Percentiles rank a stretch among this genome's conserved stretches.
These are phyloP conservation scores for Ceratocystis ficicola DNA, from an alignment of 2,329 filamentous ascomycete species.

Conservation along the genomic window DNA sequence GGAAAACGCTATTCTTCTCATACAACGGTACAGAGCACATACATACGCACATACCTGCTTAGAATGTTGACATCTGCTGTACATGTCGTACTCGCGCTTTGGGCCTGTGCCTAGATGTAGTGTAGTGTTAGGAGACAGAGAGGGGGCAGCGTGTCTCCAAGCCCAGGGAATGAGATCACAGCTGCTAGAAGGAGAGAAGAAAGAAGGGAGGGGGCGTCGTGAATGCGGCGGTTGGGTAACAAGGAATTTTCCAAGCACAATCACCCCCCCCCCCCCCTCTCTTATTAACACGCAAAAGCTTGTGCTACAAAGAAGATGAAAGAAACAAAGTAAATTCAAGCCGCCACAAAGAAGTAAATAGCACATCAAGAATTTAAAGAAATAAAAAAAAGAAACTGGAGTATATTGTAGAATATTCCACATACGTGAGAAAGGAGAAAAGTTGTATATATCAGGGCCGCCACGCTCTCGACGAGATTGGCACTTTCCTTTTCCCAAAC, in stretches of 20 bases:
- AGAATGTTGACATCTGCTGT: conserved; percentile 2
- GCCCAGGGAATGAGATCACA: background rate
- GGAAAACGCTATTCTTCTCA: background rate
- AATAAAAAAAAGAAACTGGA: background rate
- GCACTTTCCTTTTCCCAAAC: background rate
- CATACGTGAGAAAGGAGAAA: background rate
- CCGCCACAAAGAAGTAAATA: no score
- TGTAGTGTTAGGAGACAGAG: background rate
- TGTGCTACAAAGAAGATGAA: background rate
- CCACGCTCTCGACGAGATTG: background rate
- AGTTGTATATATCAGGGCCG: background rate
- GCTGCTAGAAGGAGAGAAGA: background rate
- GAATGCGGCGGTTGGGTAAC: no score
- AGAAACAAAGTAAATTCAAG: background rate
- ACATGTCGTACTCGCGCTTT: background rate
- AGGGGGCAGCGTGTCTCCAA: background rate
- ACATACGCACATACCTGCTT: background rate
- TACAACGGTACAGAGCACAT: background rate
- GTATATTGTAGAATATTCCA: background rate
- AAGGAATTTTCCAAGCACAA: no score
- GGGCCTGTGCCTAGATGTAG: background rate
- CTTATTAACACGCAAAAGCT: background rate
- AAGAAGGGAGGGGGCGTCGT: background rate
- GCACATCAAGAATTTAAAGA: no score
- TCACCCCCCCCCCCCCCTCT: no score